Evolutionary conservation across 495 filamentous ascomycete genomes (phyloP).

Genomic region (Hypoxylon fragiforme): DNA sequence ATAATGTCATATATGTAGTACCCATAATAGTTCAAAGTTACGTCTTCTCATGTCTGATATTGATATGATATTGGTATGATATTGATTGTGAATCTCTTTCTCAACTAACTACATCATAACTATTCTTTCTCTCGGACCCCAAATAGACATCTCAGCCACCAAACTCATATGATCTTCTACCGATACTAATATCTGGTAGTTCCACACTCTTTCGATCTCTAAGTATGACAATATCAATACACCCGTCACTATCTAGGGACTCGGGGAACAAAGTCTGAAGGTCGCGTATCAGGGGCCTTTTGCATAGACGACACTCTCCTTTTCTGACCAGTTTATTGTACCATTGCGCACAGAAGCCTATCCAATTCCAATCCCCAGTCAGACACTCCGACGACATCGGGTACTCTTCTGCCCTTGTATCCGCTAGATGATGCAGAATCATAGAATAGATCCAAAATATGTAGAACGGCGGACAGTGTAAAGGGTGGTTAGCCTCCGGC

Average conservation of each 20-base stretch:
- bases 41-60: too few relatives aligned
- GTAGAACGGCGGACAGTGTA: not conserved
- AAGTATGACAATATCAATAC: not conserved
- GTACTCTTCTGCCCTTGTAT: not conserved
- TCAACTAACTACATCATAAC: too few relatives aligned
- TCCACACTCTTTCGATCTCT: conserved; percentile 1
- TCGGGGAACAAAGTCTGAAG: not conserved
- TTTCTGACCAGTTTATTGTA: not conserved
- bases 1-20: too few relatives aligned
- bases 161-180: too few relatives aligned
- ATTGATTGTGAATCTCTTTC: too few relatives aligned
- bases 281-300: not conserved
- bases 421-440: conserved; percentile 4
- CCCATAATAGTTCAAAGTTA: too few relatives aligned
- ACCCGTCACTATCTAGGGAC: not conserved
- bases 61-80: too few relatives aligned
- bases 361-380: not conserved
- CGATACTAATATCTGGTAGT: not conserved
- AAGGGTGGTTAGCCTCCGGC: conserved; percentile 1
- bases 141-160: not conserved
- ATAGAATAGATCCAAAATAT: not conserved
- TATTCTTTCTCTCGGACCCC: too few relatives aligned
- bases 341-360: not conserved
- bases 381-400: not conserved
- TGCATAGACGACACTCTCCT: not conserved